Evolutionary conservation across 306 rosid genomes (phyloP).

Genomic region (Dryas octopetala): DNA sequence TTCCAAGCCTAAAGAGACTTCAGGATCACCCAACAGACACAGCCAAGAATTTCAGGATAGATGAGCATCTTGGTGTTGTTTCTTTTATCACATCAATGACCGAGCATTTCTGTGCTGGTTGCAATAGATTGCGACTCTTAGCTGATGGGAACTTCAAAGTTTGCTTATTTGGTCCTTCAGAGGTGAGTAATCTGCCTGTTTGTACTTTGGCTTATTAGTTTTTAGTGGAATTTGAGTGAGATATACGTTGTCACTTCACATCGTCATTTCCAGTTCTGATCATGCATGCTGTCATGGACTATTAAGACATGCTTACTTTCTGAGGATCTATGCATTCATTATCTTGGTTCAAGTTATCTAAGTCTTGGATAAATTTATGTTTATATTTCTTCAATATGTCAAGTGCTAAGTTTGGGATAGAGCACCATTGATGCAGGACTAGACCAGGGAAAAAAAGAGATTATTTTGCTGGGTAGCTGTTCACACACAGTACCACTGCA

Average conservation of each 20-base stretch:
- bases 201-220: conserved; percentile 13
- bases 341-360: neutral
- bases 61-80: conserved; percentile 70
- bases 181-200: conserved; percentile 49
- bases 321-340: neutral
- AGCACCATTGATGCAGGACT: neutral
- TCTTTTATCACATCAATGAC: conserved; percentile 96
- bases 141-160: conserved; percentile 98
- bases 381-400: neutral
- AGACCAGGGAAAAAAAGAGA: neutral
- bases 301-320: neutral
- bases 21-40: conserved; percentile 87
- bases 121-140: conserved; percentile 87
- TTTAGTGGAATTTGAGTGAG: conserved; percentile 20
- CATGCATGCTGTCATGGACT: neutral
- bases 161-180: conserved; percentile 94
- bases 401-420: conserved; percentile 3
- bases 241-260: neutral
- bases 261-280: neutral
- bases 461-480: neutral
- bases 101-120: conserved; percentile 97
- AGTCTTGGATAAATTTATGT: neutral
- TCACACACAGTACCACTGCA: no score
- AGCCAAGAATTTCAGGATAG: conserved; percentile 83
- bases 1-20: conserved; percentile 53